phyloP scores from a whole-genome alignment of 441 rosid species.

The Iberis amara region DNA sequence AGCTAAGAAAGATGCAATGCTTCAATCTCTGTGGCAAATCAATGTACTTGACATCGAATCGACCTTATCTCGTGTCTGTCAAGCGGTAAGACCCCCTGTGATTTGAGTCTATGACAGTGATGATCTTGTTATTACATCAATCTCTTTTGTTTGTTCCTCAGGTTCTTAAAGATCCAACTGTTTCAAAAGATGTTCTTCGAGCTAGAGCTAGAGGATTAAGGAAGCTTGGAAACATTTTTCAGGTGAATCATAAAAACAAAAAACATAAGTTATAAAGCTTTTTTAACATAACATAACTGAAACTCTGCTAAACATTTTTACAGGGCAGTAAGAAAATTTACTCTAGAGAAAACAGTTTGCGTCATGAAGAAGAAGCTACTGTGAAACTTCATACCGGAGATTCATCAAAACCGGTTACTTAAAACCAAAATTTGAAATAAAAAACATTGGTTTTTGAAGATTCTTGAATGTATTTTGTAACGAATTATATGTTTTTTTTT shows the following conservation, averaged over 20 bases:
- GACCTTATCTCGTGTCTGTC: constrained; percentile 83
- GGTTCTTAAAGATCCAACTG: constrained; percentile 34
- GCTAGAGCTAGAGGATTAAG: constrained; percentile 60
- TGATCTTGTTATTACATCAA: constrained; percentile 1
- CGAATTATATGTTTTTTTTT: too few species aligned
- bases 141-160: constrained; percentile 1
- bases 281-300: too few species aligned
- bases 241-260: too few species aligned
- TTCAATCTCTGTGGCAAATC: constrained; percentile 90
- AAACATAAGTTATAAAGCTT: background rate
- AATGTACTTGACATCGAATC: constrained; percentile 82
- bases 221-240: constrained; percentile 47
- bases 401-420: too few species aligned
- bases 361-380: background rate
- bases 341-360: too few species aligned
- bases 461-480: too few species aligned
- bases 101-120: background rate
- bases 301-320: too few species aligned
- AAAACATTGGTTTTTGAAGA: too few species aligned
- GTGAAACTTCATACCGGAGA: background rate
- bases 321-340: too few species aligned
- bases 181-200: constrained; percentile 50
- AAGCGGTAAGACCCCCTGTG: constrained; percentile 45
- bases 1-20: constrained; percentile 72
- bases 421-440: too few species aligned